These are phyloP conservation scores for Friedmanniomyces endolithicus DNA, from an alignment of 495 filamentous ascomycete species.

Conservation along the genomic window DNA sequence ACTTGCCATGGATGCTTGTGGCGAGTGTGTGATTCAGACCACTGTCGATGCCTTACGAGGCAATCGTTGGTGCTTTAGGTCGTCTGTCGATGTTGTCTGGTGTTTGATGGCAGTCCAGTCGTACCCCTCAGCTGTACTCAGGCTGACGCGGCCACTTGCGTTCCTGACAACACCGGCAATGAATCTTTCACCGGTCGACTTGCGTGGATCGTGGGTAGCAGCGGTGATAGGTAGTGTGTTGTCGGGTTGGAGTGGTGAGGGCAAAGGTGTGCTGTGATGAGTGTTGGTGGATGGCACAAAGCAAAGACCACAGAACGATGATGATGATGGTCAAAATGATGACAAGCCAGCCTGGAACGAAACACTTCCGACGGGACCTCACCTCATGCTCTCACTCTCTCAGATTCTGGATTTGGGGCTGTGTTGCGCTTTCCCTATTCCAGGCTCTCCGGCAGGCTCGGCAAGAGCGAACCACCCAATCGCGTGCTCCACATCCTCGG, in stretches of 20 bases:
- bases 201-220: not conserved
- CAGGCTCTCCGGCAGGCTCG: no score
- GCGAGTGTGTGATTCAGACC: not conserved
- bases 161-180: not conserved
- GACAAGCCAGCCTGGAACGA: no score
- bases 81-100: not conserved
- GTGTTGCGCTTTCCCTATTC: no score
- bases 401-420: no score
- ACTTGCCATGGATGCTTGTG: not conserved
- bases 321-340: not conserved
- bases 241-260: not conserved
- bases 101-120: not conserved
- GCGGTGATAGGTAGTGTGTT: not conserved
- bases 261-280: not conserved
- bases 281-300: not conserved
- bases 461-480: no score
- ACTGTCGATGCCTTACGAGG: constrained; percentile 2
- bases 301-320: not conserved
- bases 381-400: no score
- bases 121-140: constrained; percentile 1
- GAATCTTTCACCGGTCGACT: not conserved
- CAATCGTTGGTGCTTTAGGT: not conserved
- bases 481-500: no score
- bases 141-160: constrained; percentile 10
- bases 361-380: no score